Evolutionary conservation across 768 basidiomycete species (phyloP).

Genomic region (Piloderma croceum): DNA sequence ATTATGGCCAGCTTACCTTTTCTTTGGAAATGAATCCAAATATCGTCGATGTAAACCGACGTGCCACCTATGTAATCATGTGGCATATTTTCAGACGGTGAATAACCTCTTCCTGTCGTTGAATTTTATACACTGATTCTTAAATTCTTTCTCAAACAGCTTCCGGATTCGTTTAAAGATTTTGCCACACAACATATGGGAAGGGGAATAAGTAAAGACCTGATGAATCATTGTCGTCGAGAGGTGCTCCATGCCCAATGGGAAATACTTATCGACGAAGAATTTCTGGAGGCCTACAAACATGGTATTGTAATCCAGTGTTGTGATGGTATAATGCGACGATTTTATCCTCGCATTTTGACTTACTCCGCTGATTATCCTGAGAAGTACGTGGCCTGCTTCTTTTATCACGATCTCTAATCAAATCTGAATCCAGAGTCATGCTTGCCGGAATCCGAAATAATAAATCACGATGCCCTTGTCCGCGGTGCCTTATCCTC

Average conservation of each 20-base stretch:
- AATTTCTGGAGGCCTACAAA: constrained; percentile 28
- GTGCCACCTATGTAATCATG: constrained; percentile 30
- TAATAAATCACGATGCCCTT: constrained; percentile 12
- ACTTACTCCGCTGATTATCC: constrained; percentile 37
- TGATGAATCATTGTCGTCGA: constrained; percentile 26
- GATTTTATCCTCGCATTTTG: constrained; percentile 29
- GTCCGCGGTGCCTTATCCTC: constrained; percentile 15
- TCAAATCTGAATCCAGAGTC: constrained; percentile 13
- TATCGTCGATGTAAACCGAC: constrained; percentile 24
- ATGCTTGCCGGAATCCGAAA: constrained; percentile 29
- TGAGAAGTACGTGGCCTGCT: constrained; percentile 33
- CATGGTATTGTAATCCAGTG: constrained; percentile 29
- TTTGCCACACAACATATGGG: constrained; percentile 12
- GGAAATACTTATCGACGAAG: constrained; percentile 25
- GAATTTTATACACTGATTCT: background rate
- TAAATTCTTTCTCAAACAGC: constrained; percentile 10
- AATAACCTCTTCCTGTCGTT: constrained; percentile 6
- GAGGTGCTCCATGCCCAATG: constrained; percentile 29
- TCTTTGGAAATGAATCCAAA: constrained; percentile 18
- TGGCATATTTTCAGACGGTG: constrained; percentile 40
- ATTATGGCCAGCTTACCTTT: constrained; percentile 19
- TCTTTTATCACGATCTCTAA: constrained; percentile 16
- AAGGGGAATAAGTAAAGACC: constrained; percentile 4
- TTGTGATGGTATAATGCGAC: constrained; percentile 25
- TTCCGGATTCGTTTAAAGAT: constrained; percentile 28